Base-by-base conservation (phyloP, 1,284 basidiomycete species). In the Ceratobasidium sp. region DNA sequence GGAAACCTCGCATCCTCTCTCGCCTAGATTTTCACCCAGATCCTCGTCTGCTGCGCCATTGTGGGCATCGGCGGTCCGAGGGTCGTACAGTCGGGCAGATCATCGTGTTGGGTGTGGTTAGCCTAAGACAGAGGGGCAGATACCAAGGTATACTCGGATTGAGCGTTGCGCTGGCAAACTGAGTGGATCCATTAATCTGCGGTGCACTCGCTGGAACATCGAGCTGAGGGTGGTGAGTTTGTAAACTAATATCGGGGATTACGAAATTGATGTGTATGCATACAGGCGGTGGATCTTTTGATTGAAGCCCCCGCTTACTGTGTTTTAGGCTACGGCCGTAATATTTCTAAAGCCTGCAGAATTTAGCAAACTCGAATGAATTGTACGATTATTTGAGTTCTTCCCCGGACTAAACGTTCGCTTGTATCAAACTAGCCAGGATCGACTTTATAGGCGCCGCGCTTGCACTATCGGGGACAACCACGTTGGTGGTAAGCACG, bases 1-100 rank as follows among this genome's bases (percentile, higher is more conserved):
- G 79, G 83, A 79, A 59, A 83, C 78, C 79, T 83, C 38, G 52
- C 80, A 35, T 83, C 81, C 33, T 81, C 81, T 0, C 35, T 83
- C 20, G 79, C 82, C 0, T 80, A 85, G 79, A 83, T 81, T 0
- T 86, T 88, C 83, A 83, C 85, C 5, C 86, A 87, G 79, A 83
- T 89, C 54, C 88, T 88, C 81, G 82, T 87, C 16, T 88, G 88
- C 71, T 84, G 88, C 10, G 83, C 82, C 0, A 38, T 86, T n/a
- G 79, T 83, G 20, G 85, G 85, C 8, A 78, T 82, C 0, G 83
- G 83, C 38, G 84, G 84, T 10, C 84, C 83, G 4, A 84, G 84
- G 0, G 77, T 85, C 5, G 77, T 4, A 82, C 83, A 0, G 78
- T 84, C 14, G 82, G 82, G 64, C 81, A 83, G 80, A 81, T 82